A percentile compares a stretch with the other conserved stretches of the same genome.
These are phyloP conservation scores for Verticillium albo-atrum DNA, from an alignment of 2,329 filamentous ascomycete genomes.

Conservation along the genomic window DNA sequence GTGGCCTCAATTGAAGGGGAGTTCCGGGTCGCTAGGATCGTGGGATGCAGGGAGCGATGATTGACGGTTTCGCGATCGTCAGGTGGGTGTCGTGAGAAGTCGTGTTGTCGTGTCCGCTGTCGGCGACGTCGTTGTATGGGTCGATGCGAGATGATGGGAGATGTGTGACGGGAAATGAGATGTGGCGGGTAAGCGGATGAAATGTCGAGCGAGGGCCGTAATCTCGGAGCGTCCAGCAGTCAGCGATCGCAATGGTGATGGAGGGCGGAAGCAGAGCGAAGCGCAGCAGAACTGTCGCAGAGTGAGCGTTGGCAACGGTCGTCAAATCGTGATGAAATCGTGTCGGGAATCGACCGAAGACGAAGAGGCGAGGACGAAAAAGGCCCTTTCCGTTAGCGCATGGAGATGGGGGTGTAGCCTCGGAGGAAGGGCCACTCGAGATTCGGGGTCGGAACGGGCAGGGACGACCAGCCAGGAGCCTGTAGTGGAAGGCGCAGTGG, in stretches of 20 bases:
- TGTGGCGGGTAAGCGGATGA: background rate
- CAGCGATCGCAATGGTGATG: background rate
- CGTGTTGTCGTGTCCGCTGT: background rate
- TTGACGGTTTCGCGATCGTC: background rate
- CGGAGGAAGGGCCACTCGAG: background rate
- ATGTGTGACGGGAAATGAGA: background rate
- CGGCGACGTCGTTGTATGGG: background rate
- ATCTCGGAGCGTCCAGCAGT: background rate
- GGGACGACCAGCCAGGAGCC: background rate
- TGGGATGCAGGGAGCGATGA: background rate
- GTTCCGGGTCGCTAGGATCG: background rate
- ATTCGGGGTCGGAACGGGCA: background rate
- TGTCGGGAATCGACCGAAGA: background rate
- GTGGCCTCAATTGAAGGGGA: background rate
- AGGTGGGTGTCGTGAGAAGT: background rate
- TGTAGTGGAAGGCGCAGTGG: too few species aligned
- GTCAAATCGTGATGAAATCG: background rate
- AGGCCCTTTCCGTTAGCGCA: background rate
- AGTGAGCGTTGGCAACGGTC: background rate
- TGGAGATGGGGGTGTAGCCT: too few species aligned
- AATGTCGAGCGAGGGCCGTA: background rate
- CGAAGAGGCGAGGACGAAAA: background rate
- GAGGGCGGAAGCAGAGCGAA: background rate
- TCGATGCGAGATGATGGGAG: background rate
- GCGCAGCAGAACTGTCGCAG: background rate